Conservation (phyloP, 768 basidiomycete genomes). For the Sarcomyxa edulis region DNA sequence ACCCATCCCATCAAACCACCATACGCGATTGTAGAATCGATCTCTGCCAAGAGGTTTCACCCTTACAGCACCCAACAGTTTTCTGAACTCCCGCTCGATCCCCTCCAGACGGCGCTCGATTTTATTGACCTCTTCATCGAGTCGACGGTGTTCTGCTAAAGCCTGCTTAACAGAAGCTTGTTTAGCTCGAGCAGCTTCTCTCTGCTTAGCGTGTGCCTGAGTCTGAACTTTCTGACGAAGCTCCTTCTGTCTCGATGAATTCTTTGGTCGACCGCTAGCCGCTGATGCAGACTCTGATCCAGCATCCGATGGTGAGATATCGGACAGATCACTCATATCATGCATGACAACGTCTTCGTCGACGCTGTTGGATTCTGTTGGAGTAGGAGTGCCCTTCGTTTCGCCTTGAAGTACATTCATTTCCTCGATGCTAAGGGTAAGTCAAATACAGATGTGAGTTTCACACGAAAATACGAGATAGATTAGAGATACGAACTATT, state of each 20-base stretch:
- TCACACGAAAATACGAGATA: slow-evolving; percentile 1
- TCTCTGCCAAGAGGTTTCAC: slow-evolving; percentile 89
- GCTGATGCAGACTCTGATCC: slow-evolving; percentile 56
- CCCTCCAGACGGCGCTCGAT: slow-evolving; percentile 75
- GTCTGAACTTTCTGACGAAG: slow-evolving; percentile 47
- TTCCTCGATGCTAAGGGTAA: slow-evolving; percentile 55
- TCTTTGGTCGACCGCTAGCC: slow-evolving; percentile 34
- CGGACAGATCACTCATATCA: slow-evolving; percentile 71
- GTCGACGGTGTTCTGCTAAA: slow-evolving; percentile 72
- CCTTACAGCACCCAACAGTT: slow-evolving; percentile 77
- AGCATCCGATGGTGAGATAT: slow-evolving; percentile 56
- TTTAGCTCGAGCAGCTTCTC: slow-evolving; percentile 74
- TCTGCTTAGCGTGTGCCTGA: slow-evolving; percentile 70
- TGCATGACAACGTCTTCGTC: slow-evolving; percentile 58
- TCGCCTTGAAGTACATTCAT: slow-evolving; percentile 63
- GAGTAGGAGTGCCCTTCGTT: slow-evolving; percentile 39
- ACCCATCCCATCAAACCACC: slow-evolving; percentile 99
- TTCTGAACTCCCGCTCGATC: slow-evolving; percentile 92
- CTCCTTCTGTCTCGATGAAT: slow-evolving; percentile 44
- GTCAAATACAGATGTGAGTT: too few species aligned
- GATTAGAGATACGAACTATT: slow-evolving; percentile 55
- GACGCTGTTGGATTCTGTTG: slow-evolving; percentile 34
- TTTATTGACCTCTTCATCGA: slow-evolving; percentile 86
- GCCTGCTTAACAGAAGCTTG: slow-evolving; percentile 79
- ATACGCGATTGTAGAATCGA: slow-evolving; percentile 90